Evolutionary conservation across 2,329 filamentous ascomycete genomes (phyloP).

Genomic region (Coleophoma crateriformis): DNA sequence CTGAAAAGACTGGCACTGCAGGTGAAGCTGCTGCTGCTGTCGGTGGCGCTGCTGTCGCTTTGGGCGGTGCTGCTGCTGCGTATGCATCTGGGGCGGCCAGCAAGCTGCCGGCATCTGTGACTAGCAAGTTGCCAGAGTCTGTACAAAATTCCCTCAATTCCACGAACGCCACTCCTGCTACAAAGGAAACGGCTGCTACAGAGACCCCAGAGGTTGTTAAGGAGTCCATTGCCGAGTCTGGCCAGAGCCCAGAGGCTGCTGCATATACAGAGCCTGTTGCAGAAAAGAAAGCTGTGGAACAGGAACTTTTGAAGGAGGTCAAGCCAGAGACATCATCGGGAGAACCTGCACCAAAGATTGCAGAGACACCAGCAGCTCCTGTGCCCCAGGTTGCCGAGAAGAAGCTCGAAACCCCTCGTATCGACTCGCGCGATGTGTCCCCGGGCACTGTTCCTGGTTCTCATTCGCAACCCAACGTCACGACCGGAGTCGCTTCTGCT

Average conservation of each 20-base stretch:
- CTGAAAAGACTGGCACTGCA: conserved; percentile 37
- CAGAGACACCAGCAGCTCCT: conserved; percentile 32
- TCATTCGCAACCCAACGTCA: conserved; percentile 18
- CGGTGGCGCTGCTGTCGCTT: conserved; percentile 34
- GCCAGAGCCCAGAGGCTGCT: conserved; percentile 64
- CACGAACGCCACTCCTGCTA: conserved; percentile 37
- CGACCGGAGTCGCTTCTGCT: conserved; percentile 16
- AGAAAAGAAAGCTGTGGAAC: conserved; percentile 71
- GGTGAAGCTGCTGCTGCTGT: conserved; percentile 36
- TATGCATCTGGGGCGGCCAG: conserved; percentile 27
- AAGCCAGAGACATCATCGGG: conserved; percentile 30
- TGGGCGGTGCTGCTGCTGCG: conserved; percentile 35
- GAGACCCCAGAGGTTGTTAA: conserved; percentile 51
- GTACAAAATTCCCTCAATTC: conserved; percentile 46
- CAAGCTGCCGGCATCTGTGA: conserved; percentile 28
- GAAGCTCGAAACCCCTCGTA: conserved; percentile 1
- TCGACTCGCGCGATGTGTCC: conserved; percentile 22
- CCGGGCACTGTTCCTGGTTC: conserved; percentile 21
- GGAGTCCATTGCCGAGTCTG: conserved; percentile 51
- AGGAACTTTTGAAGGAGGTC: conserved; percentile 65
- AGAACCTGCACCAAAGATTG: conserved; percentile 22
- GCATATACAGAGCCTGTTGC: conserved; percentile 61
- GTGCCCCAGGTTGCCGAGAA: conserved; percentile 4
- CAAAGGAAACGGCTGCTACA: conserved; percentile 36
- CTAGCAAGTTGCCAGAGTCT: conserved; percentile 45